phyloP scores from a whole-genome alignment of 441 rosid species.

The Monsonia emarginata region DNA sequence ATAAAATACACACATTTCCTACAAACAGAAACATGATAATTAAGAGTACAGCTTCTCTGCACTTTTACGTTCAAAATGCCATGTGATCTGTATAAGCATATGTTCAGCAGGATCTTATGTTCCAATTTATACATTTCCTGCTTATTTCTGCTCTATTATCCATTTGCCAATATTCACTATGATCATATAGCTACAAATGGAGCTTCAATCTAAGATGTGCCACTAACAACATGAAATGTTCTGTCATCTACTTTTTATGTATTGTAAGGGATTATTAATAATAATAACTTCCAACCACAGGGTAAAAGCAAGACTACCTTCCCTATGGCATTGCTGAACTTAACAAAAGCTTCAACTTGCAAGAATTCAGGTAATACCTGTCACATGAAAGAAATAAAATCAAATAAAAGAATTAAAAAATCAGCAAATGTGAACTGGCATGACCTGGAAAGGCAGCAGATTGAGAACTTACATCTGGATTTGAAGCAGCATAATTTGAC shows the following conservation, averaged over 20 bases:
- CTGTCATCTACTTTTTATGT: neutral
- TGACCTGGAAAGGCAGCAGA: conserved; percentile 12
- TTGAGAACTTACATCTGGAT: conserved; percentile 42
- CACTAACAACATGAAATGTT: neutral
- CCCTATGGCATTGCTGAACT: conserved; percentile 56
- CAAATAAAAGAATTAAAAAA: neutral
- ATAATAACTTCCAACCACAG: conserved; percentile 11
- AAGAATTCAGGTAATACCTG: conserved; percentile 59
- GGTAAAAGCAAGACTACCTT: conserved; percentile 31
- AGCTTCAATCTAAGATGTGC: neutral
- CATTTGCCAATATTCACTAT: neutral
- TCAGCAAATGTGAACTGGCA: conserved; percentile 1
- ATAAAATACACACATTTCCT: neutral
- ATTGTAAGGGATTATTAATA: conserved; percentile 8
- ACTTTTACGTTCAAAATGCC: neutral
- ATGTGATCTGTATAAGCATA: neutral
- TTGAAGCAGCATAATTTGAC: conserved; percentile 60
- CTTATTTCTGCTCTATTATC: neutral
- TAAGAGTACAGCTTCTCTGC: neutral
- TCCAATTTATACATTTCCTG: neutral
- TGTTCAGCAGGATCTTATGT: neutral
- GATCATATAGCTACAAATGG: neutral
- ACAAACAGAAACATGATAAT: neutral
- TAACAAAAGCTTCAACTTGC: conserved; percentile 64
- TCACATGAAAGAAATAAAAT: conserved; percentile 15